Conservation (phyloP, 2,329 filamentous ascomycete species). For the Xylariaceae sp. region DNA sequence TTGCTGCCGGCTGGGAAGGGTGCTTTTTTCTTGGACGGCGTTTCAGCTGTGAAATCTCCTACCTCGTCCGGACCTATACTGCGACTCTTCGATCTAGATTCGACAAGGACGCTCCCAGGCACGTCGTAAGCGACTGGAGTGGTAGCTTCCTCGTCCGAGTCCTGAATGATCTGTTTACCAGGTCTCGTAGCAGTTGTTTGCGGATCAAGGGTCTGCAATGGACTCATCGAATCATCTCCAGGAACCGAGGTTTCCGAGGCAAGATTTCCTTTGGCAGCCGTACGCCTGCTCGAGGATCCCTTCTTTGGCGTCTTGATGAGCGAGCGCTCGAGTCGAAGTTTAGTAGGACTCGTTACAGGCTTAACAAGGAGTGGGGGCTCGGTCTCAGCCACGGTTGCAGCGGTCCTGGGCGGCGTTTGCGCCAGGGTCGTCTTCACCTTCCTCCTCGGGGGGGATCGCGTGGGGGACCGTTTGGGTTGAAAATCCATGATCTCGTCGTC, state of each 20-base stretch:
- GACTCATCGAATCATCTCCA: slow-evolving; percentile 10
- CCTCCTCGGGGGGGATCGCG: slow-evolving; percentile 27
- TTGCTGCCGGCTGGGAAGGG: slow-evolving; percentile 5
- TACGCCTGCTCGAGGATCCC: no score
- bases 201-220: no score
- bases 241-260: slow-evolving; percentile 3
- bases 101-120: slow-evolving; percentile 18
- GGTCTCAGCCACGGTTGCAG: no score
- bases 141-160: slow-evolving; percentile 50
- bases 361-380: slow-evolving; percentile 7
- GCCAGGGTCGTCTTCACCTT: slow-evolving; percentile 16
- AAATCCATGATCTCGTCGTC: slow-evolving; percentile 21
- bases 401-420: slow-evolving; percentile 11
- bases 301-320: slow-evolving; percentile 18
- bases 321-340: slow-evolving; percentile 16
- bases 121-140: slow-evolving; percentile 32
- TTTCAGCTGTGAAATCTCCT: slow-evolving; percentile 14
- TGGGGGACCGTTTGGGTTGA: slow-evolving; percentile 28
- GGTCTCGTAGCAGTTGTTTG: no score
- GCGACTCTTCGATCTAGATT: slow-evolving; percentile 9
- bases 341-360: no score
- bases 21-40: slow-evolving; percentile 16
- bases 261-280: no score
- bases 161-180: slow-evolving; percentile 38
- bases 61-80: no score